phyloP scores from a whole-genome alignment of 129 eudicot species.

The Flaveria ramosissima region DNA sequence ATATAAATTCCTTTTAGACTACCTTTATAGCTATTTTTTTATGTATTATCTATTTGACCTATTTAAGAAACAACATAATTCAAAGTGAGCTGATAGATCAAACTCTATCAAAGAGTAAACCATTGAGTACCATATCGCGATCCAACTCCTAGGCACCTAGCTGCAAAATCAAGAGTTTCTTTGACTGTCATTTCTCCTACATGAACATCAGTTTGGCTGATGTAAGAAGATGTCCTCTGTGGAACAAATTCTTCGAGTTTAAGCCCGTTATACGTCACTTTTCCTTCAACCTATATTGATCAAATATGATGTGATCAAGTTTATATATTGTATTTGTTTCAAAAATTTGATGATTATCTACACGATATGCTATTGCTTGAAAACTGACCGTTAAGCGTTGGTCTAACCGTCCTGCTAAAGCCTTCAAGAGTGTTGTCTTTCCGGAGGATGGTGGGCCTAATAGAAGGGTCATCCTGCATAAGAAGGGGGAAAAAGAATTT shows the following conservation, averaged over 20 bases:
- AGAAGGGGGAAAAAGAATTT: background rate
- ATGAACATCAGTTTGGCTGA: slow-evolving; percentile 88
- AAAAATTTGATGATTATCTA: background rate
- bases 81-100: no score
- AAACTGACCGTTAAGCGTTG: slow-evolving; percentile 39
- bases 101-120: no score
- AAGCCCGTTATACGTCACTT: slow-evolving; percentile 80
- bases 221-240: slow-evolving; percentile 72
- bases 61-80: background rate
- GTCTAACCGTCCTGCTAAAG: slow-evolving; percentile 51
- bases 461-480: slow-evolving; percentile 59
- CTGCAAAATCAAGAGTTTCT: slow-evolving; percentile 87
- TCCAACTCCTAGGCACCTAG: slow-evolving; percentile 88
- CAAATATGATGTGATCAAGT: background rate
- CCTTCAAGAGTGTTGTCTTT: slow-evolving; percentile 57
- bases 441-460: slow-evolving; percentile 83
- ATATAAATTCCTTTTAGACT: background rate
- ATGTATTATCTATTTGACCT: background rate
- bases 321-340: slow-evolving; percentile 4
- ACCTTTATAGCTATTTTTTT: background rate
- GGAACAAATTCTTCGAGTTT: slow-evolving; percentile 74
- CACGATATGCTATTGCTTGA: slow-evolving; percentile 11
- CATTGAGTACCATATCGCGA: slow-evolving; percentile 66
- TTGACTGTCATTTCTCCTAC: slow-evolving; percentile 75
- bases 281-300: slow-evolving; percentile 47